Conservation (phyloP, 2,329 filamentous ascomycete species). For the Colletotrichum graminicola region DNA sequence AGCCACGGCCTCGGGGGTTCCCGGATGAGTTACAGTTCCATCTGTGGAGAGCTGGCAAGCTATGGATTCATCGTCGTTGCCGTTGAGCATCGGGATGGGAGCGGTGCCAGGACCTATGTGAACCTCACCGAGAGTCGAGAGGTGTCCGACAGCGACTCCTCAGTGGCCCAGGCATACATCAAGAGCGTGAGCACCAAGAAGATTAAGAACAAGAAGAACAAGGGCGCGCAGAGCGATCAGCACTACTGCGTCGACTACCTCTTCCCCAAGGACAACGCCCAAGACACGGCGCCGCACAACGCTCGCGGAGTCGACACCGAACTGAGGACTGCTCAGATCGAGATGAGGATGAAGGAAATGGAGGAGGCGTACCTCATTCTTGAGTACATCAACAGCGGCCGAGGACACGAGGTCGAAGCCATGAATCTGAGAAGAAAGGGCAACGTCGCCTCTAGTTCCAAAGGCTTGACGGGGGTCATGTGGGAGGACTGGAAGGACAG, state of each 20-base stretch:
- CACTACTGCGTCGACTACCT: slow-evolving; percentile 71
- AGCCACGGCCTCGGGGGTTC: slow-evolving; percentile 76
- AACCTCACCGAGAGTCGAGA: slow-evolving; percentile 63
- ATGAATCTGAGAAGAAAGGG: slow-evolving; percentile 69
- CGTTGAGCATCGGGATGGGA: slow-evolving; percentile 75
- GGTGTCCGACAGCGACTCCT: slow-evolving; percentile 49
- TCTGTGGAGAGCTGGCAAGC: slow-evolving; percentile 75
- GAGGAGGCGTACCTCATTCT: slow-evolving; percentile 72
- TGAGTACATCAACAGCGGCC: slow-evolving; percentile 65
- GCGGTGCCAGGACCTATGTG: slow-evolving; percentile 70
- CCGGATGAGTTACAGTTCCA: slow-evolving; percentile 70
- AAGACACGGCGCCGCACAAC: slow-evolving; percentile 66
- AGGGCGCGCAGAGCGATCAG: slow-evolving; percentile 45
- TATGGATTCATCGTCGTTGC: slow-evolving; percentile 75
- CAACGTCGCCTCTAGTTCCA: slow-evolving; percentile 69
- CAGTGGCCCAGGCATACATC: slow-evolving; percentile 45
- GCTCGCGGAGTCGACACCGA: slow-evolving; percentile 70
- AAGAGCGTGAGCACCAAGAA: slow-evolving; percentile 51
- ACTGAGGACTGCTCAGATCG: slow-evolving; percentile 71
- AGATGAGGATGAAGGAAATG: slow-evolving; percentile 73
- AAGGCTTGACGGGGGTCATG: slow-evolving; percentile 65
- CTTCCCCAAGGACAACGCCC: slow-evolving; percentile 68
- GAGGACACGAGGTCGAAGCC: slow-evolving; percentile 62
- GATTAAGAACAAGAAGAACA: slow-evolving; percentile 49
- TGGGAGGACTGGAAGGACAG: slow-evolving; percentile 70